Evolutionary conservation across 768 basidiomycete genomes (phyloP).

Genomic region (Termitomyces bulborhizus): DNA sequence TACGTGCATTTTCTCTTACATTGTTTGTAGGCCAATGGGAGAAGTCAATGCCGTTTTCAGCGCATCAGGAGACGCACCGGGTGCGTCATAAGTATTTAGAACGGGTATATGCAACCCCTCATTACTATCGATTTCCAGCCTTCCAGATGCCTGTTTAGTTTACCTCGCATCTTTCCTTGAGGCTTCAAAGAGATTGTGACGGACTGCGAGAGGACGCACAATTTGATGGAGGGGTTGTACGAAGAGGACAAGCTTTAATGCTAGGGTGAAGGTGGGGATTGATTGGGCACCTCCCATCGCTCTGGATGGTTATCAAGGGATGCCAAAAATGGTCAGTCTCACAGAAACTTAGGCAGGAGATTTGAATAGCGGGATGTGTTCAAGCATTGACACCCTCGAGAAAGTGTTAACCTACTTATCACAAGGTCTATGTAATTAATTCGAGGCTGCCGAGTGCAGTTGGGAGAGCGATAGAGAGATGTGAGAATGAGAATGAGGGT

Average conservation of each 20-base stretch:
- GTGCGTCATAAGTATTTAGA: too few species aligned
- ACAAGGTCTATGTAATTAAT: too few species aligned
- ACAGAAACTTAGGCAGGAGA: constrained; percentile 4
- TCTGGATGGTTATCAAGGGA: constrained; percentile 7
- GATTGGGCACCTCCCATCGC: constrained; percentile 8
- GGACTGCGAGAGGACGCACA: constrained; percentile 8
- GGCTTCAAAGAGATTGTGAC: background rate
- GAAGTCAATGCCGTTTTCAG: constrained; percentile 17
- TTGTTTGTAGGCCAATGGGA: constrained; percentile 17
- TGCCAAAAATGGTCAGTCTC: constrained; percentile 4
- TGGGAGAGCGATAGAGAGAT: too few species aligned
- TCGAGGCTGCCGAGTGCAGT: too few species aligned
- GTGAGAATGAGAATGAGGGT: too few species aligned
- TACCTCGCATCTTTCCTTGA: too few species aligned
- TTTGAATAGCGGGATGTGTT: constrained; percentile 4
- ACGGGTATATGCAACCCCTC: too few species aligned
- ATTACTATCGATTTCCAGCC: too few species aligned
- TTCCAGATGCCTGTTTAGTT: too few species aligned
- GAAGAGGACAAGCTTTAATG: constrained; percentile 8
- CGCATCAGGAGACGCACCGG: background rate
- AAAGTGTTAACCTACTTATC: background rate
- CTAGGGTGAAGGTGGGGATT: constrained; percentile 4
- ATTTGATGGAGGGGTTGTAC: constrained; percentile 3
- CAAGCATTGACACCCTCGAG: background rate
- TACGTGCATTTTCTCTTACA: background rate